Evolutionary conservation across 2,329 filamentous ascomycete genomes (phyloP), one percentile per base, ranked within the genome.

Genomic region (Botryotinia calthae): DNA sequence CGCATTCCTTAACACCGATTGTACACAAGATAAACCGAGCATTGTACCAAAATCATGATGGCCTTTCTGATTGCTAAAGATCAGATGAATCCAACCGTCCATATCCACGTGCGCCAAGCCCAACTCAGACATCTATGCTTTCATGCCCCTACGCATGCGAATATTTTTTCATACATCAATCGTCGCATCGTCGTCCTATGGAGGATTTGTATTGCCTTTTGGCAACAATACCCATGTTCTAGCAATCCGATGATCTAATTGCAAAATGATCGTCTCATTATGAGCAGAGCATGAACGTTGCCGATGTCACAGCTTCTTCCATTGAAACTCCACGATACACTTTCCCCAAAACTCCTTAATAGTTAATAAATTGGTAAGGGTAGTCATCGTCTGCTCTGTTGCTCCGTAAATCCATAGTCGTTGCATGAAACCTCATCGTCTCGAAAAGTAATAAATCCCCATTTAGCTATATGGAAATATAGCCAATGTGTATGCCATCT

Each of bases 401-500:
- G 37, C 25, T 7, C 18, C 31, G n/a, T 31, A 22, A 56, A 56
- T 31, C 37, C 25, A n/a, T 16, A 25, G 65, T 42, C 12, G 8
- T 40, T 20, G 12, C 28, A 67, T 67, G 48, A 25, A 56, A 67
- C 10, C 16, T 31, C 14, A 31, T 31, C 10, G 34, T 28, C n/a
- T 42, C 48, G 44, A 67, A 10, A 67, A 18, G n/a, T 8, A 28
- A 31, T 16, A 56, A 31, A 3, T 28, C 18, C 18, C 34, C 34
- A 67, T 22, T 22, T 28, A 54, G 64, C 25, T 28, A 25, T 56
- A 7, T 14, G 56, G 25, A 67, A 37, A 12, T 42, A 31, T 31
- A 42, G 16, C 34, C 16, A 9, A 31, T 31, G 37, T 31, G 8
- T 54, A 25, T 64, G 31, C 12, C 28, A n/a, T 40, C 46, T 80